Evolutionary conservation across 2,329 filamentous ascomycete species (phyloP), one percentile per base, ranked within the genome.

Genomic region (Elsinoe ampelina): DNA sequence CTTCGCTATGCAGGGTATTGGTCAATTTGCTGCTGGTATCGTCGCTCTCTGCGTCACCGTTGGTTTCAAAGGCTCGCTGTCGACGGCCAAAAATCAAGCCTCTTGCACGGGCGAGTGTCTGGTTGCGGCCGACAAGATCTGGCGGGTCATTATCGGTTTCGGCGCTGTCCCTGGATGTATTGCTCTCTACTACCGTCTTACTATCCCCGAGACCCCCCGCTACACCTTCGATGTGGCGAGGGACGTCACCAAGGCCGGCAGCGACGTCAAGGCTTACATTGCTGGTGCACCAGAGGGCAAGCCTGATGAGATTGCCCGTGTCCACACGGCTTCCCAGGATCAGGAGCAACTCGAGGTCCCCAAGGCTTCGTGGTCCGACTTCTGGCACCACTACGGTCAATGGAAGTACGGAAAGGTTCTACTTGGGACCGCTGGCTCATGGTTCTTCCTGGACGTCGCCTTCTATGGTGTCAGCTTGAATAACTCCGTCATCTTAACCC

Each of bases 1-100:
- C 55, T 93, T 93, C 66, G 86, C 87, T 63, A 92, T 91, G 86
- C 88, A 95, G 70, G 87, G 88, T 61, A 79, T 93, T 54, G 88
- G 89, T 17, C 88, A 93, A 71, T 83, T 93, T 56, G 77, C 76
- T 22, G 87, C 85, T 50, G 86, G 86, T 47, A 80, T 92, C 30
- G 77, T 93, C 61, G 85, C 88, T 69, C 75, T 93, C 47, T 87
- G 91, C 64, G 80, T 68, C 61, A 65, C 64, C 45, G 60, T 61
- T n/a, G 69, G 69, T 32, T 71, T 71, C 67, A 67, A 70, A 62
- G 66, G 64, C 39, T 70, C 67, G 11, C 66, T 71, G 41, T 22
- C 58, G 35, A 62, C 58, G 5, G 65, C 64, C 0, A 64, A 75
- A 51, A 71, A 72, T 1, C 79, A 81, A 12, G 66, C 74, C 26